phyloP scores from a whole-genome alignment of 192 early-diverging fungal genomes.

The Coemansia sp. region DNA sequence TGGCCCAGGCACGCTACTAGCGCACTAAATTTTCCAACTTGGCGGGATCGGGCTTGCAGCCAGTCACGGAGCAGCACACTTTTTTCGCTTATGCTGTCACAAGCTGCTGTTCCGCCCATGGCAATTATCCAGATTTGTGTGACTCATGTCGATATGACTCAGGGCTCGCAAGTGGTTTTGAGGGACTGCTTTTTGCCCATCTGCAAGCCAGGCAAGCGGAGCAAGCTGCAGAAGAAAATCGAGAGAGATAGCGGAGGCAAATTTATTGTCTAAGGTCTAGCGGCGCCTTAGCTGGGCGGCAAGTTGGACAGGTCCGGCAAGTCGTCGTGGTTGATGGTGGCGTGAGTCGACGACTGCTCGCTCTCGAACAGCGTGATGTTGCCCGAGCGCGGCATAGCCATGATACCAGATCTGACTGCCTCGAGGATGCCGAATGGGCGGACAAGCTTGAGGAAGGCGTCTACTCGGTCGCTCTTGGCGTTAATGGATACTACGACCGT shows the following conservation, averaged over 20 bases:
- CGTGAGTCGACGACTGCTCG: conserved; percentile 65
- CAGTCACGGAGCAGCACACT: neutral
- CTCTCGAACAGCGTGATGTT: conserved; percentile 72
- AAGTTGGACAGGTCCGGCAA: conserved; percentile 73
- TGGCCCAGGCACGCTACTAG: conserved; percentile 1
- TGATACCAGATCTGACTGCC: conserved; percentile 87
- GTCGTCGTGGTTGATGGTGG: conserved; percentile 59
- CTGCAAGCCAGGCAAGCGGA: neutral
- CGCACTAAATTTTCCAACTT: neutral
- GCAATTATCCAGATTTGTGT: conserved; percentile 3
- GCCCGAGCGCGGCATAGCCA: conserved; percentile 95
- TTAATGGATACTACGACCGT: conserved; percentile 82
- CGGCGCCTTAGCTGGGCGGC: conserved; percentile 75
- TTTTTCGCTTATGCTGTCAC: neutral
- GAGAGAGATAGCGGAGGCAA: too few relatives aligned
- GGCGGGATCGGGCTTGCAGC: neutral
- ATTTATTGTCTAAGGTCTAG: neutral
- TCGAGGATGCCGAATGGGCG: conserved; percentile 96
- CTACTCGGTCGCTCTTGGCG: conserved; percentile 83
- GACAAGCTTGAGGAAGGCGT: conserved; percentile 89
- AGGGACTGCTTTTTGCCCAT: conserved; percentile 1
- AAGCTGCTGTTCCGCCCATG: neutral
- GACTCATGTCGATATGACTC: conserved; percentile 21
- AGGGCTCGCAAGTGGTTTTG: neutral
- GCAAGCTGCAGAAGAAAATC: neutral